These are phyloP conservation scores for Ensete ventricosum DNA, from an alignment of 176 grass and related monocot species.

Conservation along the genomic window DNA sequence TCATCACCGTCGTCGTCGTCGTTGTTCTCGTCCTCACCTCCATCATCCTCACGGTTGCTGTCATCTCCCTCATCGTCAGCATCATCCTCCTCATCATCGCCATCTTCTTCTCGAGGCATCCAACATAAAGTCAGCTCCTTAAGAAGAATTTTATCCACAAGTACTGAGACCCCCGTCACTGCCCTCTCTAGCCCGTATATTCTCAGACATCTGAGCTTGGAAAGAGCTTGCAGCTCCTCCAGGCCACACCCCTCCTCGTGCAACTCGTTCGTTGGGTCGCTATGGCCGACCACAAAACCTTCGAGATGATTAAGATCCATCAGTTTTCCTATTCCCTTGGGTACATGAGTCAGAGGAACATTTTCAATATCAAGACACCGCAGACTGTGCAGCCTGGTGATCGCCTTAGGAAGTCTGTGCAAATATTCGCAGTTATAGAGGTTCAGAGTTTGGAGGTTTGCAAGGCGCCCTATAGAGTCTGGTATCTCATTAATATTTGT, in stretches of 20 bases:
- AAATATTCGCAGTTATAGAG: not conserved
- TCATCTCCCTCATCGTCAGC: not conserved
- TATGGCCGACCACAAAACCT: conserved; percentile 25
- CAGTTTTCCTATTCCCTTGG: conserved; percentile 19
- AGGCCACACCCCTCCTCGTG: conserved; percentile 43
- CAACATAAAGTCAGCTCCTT: conserved; percentile 54
- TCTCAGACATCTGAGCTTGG: conserved; percentile 55
- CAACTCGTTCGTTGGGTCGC: conserved; percentile 1
- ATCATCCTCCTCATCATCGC: conserved; percentile 12
- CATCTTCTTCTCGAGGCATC: conserved; percentile 12
- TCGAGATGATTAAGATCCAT: not conserved
- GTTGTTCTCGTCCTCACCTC: conserved; percentile 26
- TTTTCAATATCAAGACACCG: not conserved
- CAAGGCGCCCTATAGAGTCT: conserved; percentile 10
- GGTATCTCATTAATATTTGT: conserved; percentile 22
- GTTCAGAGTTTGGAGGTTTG: conserved; percentile 28
- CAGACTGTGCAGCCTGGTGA: conserved; percentile 19
- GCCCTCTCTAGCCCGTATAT: conserved; percentile 56
- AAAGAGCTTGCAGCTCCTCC: conserved; percentile 47
- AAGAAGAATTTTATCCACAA: conserved; percentile 53
- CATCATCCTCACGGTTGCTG: conserved; percentile 14
- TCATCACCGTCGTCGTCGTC: not conserved
- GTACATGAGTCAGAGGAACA: conserved; percentile 12
- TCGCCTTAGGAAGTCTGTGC: conserved; percentile 7
- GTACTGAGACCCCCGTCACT: conserved; percentile 36